A percentile compares a stretch with the other conserved stretches of the same genome.
phyloP scores from a whole-genome alignment of 495 filamentous ascomycete genomes.

The Penicilliopsis zonata region DNA sequence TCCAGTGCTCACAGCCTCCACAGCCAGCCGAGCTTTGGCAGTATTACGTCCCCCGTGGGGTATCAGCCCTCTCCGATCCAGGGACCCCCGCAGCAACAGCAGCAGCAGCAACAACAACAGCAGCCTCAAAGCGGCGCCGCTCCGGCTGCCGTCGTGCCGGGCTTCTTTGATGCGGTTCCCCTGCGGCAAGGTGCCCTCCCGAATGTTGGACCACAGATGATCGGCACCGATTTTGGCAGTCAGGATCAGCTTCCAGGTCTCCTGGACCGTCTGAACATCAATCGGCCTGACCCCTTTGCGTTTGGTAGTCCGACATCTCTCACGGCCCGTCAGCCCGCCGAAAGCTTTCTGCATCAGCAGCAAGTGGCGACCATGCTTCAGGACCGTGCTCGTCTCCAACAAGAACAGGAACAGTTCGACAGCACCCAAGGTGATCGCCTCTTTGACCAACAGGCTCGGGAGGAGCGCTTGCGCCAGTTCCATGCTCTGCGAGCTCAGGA shows the following conservation, averaged over 20 bases:
- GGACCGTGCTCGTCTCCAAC: conserved; percentile 48
- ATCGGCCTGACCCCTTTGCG: conserved; percentile 38
- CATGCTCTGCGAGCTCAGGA: conserved; percentile 46
- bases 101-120: too few species aligned
- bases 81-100: conserved; percentile 45
- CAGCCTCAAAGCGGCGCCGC: too few species aligned
- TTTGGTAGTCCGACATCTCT: conserved; percentile 37
- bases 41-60: conserved; percentile 73
- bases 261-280: conserved; percentile 47
- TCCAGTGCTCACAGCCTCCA: conserved; percentile 90
- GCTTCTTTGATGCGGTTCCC: conserved; percentile 58
- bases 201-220: conserved; percentile 36
- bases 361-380: conserved; percentile 48
- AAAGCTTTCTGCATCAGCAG: conserved; percentile 40
- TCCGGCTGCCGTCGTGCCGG: too few species aligned
- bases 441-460: conserved; percentile 40
- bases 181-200: conserved; percentile 27
- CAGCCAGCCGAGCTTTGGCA: conserved; percentile 88
- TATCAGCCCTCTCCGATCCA: conserved; percentile 66
- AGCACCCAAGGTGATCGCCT: conserved; percentile 27
- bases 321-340: conserved; percentile 41
- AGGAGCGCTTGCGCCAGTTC: conserved; percentile 53
- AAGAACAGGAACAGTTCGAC: conserved; percentile 53
- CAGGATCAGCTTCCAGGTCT: conserved; percentile 51
- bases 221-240: conserved; percentile 35